Evolutionary conservation across 306 rosid species (phyloP).

Genomic region (Cucurbita moschata): DNA sequence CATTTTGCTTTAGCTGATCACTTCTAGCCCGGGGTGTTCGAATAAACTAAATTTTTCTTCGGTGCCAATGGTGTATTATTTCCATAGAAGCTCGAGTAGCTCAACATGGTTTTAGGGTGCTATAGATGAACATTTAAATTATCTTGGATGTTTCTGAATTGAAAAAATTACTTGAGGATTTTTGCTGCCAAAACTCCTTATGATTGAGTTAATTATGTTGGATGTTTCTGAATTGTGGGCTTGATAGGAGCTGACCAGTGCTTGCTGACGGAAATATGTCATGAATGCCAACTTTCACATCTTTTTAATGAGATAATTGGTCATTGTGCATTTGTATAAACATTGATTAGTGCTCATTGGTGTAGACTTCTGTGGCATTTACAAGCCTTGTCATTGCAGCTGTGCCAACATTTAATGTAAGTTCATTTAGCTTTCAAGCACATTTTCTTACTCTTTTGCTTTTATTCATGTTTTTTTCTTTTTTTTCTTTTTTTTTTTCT

Average conservation of each 20-base stretch:
- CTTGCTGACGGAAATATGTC: neutral
- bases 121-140: neutral
- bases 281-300: neutral
- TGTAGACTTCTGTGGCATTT: conserved; percentile 87
- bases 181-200: neutral
- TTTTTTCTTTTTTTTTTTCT: neutral
- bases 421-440: conserved; percentile 13
- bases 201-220: neutral
- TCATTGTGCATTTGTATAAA: neutral
- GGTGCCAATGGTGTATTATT: neutral
- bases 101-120: neutral
- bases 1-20: neutral
- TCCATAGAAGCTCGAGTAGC: neutral
- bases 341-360: conserved; percentile 6
- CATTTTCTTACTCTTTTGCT: neutral
- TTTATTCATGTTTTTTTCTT: neutral
- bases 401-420: conserved; percentile 68
- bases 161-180: neutral
- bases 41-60: neutral
- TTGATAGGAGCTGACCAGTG: neutral
- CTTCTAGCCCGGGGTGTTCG: too few relatives aligned
- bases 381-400: conserved; percentile 73
- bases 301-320: neutral
- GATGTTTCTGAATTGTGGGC: neutral
- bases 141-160: too few relatives aligned